Conservation (phyloP, 768 basidiomycete genomes). For the Hypholoma sublateritium region DNA sequence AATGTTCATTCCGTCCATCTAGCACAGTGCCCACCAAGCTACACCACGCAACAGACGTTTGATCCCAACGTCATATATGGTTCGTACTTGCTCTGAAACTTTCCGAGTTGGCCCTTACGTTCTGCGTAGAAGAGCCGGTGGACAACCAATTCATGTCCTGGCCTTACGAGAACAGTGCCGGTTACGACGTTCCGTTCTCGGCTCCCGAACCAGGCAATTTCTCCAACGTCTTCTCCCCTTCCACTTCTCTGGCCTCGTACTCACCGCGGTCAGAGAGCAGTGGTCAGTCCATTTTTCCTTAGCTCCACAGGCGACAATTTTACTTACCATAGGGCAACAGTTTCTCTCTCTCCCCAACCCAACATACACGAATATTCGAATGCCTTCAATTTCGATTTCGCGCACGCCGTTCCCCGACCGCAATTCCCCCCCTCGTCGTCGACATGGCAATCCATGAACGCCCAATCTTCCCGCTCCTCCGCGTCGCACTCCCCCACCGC, state of each 20-base stretch:
- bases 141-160: conserved; percentile 23
- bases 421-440: conserved; percentile 23
- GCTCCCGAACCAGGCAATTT: conserved; percentile 17
- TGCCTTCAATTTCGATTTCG: conserved; percentile 33
- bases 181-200: conserved; percentile 23
- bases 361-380: conserved; percentile 29
- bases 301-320: neutral
- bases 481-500: conserved; percentile 25
- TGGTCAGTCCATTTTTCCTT: conserved; percentile 19
- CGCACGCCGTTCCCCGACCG: conserved; percentile 22
- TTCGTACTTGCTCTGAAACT: neutral
- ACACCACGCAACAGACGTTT: conserved; percentile 11
- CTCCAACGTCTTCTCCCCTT: conserved; percentile 25
- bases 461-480: conserved; percentile 15
- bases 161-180: conserved; percentile 25
- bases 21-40: conserved; percentile 25
- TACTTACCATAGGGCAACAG: conserved; percentile 7
- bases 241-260: conserved; percentile 28
- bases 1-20: neutral
- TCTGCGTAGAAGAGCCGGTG: conserved; percentile 19
- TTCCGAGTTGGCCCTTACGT: neutral
- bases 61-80: conserved; percentile 13
- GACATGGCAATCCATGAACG: conserved; percentile 14
- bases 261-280: conserved; percentile 34
- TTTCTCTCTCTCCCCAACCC: conserved; percentile 33